Evolutionary conservation across 2,329 filamentous ascomycete genomes (phyloP), one percentile per base, ranked within the genome.

Genomic region (Penicillium sp.): DNA sequence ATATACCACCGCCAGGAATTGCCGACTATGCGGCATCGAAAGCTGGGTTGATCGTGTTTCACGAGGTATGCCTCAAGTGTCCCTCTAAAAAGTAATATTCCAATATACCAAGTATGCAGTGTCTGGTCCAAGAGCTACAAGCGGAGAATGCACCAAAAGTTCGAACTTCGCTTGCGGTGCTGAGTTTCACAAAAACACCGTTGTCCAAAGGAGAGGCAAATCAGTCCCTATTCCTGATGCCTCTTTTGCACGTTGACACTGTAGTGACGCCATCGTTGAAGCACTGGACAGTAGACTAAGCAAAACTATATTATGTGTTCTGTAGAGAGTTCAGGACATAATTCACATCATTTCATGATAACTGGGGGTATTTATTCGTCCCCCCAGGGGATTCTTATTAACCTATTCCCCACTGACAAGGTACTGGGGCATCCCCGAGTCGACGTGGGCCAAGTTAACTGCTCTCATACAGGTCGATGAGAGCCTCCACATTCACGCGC

Each of bases 11-110:
- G 9, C 34, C 61, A 13, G 60, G 58, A 2, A 36, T 65, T 13
- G 62, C 61, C 4, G 62, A 65, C 39, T 65, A 64, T 29, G 48
- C 54, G 4, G 61, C 58, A 2, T 64, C 62, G 1, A 65, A 65
- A 49, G 58, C 62, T 1, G 62, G 61, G n/a, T 40, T 65, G 41
- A 46, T 63, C 37, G 59, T 58, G 4, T 60, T 65, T 24, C 56
- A 63, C 30, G 62, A 63, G 52, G 56, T 55, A 36, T 27, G 30
- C n/a, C 9, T 13, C 20, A 21, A 5, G 10, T 37, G 3, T 33
- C 9, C 6, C 15, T 2, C 30, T 33, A 32, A n/a, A n/a, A n/a
- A n/a, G n/a, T n/a, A n/a, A 7, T 4, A 12, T 30, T 9, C 27
- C 27, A 30, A 30, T 3, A 7, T 30, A 12, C 12, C 9, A 10